Evolutionary conservation across 1,284 basidiomycete species (phyloP).

Genomic region (Apiotrichum siamense): DNA sequence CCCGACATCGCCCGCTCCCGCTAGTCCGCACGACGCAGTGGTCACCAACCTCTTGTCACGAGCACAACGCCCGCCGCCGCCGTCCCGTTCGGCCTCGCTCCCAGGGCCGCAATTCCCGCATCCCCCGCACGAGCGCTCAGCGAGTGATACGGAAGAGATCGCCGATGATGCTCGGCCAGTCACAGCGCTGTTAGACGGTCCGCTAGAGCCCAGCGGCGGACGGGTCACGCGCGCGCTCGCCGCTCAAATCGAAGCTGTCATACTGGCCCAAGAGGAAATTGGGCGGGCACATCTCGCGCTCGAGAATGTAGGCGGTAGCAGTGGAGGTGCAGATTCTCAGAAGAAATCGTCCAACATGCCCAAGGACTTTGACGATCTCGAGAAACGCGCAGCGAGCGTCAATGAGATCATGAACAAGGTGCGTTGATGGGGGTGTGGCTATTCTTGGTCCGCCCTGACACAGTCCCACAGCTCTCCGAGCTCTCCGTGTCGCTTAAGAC

Average conservation of each 20-base stretch:
- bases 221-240: slow-evolving; percentile 11
- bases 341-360: background rate
- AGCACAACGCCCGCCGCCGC: background rate
- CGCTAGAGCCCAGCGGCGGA: slow-evolving; percentile 12
- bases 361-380: background rate
- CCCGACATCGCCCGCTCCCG: background rate
- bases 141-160: background rate
- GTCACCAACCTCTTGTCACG: slow-evolving; percentile 7
- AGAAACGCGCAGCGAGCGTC: slow-evolving; percentile 6
- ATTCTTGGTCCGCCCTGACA: background rate
- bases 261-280: slow-evolving; percentile 16
- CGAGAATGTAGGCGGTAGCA: slow-evolving; percentile 2
- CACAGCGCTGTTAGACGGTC: slow-evolving; percentile 6
- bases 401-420: slow-evolving; percentile 17
- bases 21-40: background rate
- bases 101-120: background rate
- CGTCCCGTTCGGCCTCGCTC: background rate
- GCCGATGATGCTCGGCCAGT: slow-evolving; percentile 1
- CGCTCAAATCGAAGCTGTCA: slow-evolving; percentile 14
- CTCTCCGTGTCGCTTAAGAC: slow-evolving; percentile 9
- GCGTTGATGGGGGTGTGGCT: background rate
- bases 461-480: slow-evolving; percentile 9
- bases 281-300: slow-evolving; percentile 15
- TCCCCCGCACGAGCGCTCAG: background rate
- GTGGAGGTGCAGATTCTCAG: background rate